These are phyloP conservation scores for Yamadazyma scolyti DNA, from an alignment of 805 yeast species.

Conservation along the genomic window DNA sequence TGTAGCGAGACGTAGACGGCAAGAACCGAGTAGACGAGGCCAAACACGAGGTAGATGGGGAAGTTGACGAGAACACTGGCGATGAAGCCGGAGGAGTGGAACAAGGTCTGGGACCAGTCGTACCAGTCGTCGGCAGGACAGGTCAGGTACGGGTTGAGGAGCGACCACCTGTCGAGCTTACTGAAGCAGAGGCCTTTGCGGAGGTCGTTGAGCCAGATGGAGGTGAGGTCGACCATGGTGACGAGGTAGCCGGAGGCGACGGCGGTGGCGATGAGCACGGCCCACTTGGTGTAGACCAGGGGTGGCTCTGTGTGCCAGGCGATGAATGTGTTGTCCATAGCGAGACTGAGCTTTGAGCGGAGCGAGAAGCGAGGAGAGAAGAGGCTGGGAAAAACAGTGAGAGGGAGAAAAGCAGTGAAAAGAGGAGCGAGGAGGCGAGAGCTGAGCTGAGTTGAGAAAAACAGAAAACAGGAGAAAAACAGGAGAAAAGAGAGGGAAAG, in stretches of 20 bases:
- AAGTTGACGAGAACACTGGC: conserved; percentile 25
- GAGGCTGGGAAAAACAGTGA: too few relatives aligned
- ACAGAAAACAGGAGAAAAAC: too few relatives aligned
- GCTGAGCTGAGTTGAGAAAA: too few relatives aligned
- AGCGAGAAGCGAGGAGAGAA: too few relatives aligned
- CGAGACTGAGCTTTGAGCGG: too few relatives aligned
- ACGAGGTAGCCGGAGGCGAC: conserved; percentile 47
- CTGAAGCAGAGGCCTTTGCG: conserved; percentile 50
- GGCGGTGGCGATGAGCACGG: conserved; percentile 42
- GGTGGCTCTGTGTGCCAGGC: conserved; percentile 52
- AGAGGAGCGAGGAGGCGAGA: too few relatives aligned
- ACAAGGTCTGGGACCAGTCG: conserved; percentile 31
- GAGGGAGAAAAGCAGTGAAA: not conserved
- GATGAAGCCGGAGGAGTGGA: conserved; percentile 15
- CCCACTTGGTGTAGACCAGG: conserved; percentile 40
- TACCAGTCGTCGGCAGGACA: conserved; percentile 41
- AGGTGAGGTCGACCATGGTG: conserved; percentile 44
- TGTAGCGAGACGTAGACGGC: conserved; percentile 29
- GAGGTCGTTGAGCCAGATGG: conserved; percentile 50
- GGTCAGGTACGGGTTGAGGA: conserved; percentile 39
- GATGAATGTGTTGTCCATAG: conserved; percentile 32
- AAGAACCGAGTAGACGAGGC: conserved; percentile 16
- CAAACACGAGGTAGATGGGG: conserved; percentile 32
- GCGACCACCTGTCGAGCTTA: conserved; percentile 35
- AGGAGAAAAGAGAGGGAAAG: too few relatives aligned